Evolutionary conservation across 2,329 filamentous ascomycete species (phyloP), one percentile per base, ranked within the genome.

Genomic region (Fonsecaea pedrosoi): DNA sequence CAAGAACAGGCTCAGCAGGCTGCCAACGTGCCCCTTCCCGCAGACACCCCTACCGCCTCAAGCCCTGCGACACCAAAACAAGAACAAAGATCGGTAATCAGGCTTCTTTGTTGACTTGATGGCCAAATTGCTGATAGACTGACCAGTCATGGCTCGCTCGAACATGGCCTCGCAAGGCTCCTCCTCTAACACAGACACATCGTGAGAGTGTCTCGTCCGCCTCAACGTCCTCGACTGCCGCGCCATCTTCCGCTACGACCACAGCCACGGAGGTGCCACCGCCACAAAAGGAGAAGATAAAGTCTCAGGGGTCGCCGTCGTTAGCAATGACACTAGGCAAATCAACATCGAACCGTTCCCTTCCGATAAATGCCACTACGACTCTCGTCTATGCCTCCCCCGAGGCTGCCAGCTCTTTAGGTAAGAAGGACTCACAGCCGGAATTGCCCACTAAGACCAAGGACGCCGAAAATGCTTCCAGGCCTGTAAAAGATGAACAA

Each of bases 141-240:
- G 10, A 59, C 18, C 18, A 70, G 69, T 70, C 69, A 60, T 82
- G 81, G 81, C 82, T 82, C 70, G 78, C 77, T 34, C 79, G 77
- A 61, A 78, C 79, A 32, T 84, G 82, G 82, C 80, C 81, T 42
- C 77, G 77, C 40, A 84, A 84, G 73, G 80, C 82, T 56, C 77
- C 79, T 42, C 79, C 82, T 58, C 76, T 83, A 72, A 82, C 82
- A 66, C 79, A 84, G 76, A 78, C 83, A 74, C 81, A 80, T 69
- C 78, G 78, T 73, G 82, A 83, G 74, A 83, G 80, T 73, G 82
- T 82, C 58, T 81, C 80, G 45, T 80, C 79, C 21, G 45, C 59
- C 10, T 38, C 59, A 10, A 61, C 45, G 18, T 30, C 45, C 45
- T 25, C 59, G 10, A 10, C 2, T 35, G n/a, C 32, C 13, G 21